Base-by-base conservation (phyloP, 345 rosid genomes). In the Salix arbutifolia region DNA sequence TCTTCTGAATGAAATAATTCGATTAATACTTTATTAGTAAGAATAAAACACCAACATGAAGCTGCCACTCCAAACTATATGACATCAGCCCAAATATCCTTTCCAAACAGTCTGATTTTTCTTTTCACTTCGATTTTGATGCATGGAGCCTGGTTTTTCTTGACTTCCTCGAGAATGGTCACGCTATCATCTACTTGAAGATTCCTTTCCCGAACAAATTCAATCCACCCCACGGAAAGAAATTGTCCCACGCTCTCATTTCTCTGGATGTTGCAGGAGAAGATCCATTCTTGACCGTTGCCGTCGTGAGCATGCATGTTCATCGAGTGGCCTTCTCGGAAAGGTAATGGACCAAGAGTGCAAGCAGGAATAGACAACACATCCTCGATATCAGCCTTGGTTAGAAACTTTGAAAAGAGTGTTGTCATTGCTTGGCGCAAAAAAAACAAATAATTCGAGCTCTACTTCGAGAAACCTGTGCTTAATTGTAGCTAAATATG, bases 91-190 rank as follows among this genome's bases (percentile, higher is more conserved):
- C 77, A 65, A 1, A 74, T 46, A 46, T 74, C 77, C 61, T 65
- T 26, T 2, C 70, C 77, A 46, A 74, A 65, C 58, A 74, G 65
- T 65, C 77, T 74, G 40, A 74, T 65, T 30, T 74, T 74, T 30
- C 77, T 65, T 56, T 44, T 65, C 62, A 74, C 70, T 64, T 65
- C 70, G 35, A 74, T 48, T 30, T 46, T 74, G 62, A 74, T 9
- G 5, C 30, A 44, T 6, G 31, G 5, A 11, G 12, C 61, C 46
- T 13, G n/a, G 23, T 74, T 40, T 11, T 72, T 72, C 40, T 0
- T 35, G 65, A n/a, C 40, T 30, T 74, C 77, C 6, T 65, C 44
- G 3, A 26, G 11, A 6, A 74, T 64, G 5, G 8, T 46, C 11
- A 65, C 77, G 28, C 48, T 46, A 65, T 74, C 70, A 46, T 65